Conservation (phyloP, 345 rosid species). For the Reutealis trisperma region DNA sequence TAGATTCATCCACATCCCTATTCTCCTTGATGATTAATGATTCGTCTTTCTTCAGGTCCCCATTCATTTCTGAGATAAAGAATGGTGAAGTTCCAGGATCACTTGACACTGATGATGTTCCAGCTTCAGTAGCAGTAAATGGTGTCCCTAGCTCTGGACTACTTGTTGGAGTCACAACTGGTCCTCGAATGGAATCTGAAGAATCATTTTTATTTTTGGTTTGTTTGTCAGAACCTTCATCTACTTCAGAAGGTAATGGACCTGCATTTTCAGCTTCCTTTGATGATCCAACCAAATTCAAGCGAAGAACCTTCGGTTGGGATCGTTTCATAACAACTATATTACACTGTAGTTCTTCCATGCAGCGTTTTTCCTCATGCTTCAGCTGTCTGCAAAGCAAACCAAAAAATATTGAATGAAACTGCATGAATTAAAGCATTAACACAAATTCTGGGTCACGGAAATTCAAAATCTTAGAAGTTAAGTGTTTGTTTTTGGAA, state of each 20-base stretch:
- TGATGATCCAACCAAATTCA: constrained; percentile 82
- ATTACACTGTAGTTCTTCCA: constrained; percentile 97
- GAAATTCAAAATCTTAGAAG: constrained; percentile 6
- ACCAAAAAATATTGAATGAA: background rate
- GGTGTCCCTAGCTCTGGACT: constrained; percentile 99
- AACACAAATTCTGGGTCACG: background rate
- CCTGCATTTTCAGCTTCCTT: constrained; percentile 48
- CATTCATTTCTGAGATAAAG: constrained; percentile 55
- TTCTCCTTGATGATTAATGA: constrained; percentile 55
- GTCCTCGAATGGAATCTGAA: constrained; percentile 60
- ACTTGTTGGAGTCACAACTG: constrained; percentile 81
- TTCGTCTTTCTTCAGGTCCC: constrained; percentile 67
- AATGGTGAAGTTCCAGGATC: constrained; percentile 95
- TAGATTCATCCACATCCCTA: constrained; percentile 55
- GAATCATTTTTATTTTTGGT: constrained; percentile 44
- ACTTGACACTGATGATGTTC: constrained; percentile 93
- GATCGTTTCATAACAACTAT: constrained; percentile 94
- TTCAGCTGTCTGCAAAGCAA: constrained; percentile 69
- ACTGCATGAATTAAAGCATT: constrained; percentile 4
- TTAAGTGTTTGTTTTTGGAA: background rate
- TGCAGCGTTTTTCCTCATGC: constrained; percentile 82
- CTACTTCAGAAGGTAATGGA: constrained; percentile 41
- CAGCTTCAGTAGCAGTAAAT: constrained; percentile 92
- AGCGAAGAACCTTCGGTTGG: constrained; percentile 87
- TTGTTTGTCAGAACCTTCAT: constrained; percentile 51